phyloP scores from a whole-genome alignment of 352 stramenopile genomes.

The Phytophthora ohioensis region DNA sequence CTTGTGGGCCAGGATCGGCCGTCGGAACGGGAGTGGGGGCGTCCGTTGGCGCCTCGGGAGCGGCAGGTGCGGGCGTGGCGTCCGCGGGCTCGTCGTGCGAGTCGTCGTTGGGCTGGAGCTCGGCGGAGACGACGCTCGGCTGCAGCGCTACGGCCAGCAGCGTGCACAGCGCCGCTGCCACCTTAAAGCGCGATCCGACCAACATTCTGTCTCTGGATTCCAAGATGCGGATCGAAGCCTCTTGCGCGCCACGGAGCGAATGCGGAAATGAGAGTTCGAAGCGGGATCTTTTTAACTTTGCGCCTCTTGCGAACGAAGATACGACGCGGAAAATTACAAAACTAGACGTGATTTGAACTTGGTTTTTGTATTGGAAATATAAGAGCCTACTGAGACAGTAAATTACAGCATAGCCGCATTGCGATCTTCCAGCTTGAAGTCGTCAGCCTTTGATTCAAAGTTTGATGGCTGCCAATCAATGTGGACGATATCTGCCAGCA shows the following conservation, averaged over 20 bases:
- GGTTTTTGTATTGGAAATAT: neutral
- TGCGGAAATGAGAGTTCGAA: slow-evolving; percentile 26
- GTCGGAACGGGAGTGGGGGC: slow-evolving; percentile 6
- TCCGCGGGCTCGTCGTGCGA: slow-evolving; percentile 23
- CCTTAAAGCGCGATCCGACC: slow-evolving; percentile 31
- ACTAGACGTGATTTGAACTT: neutral
- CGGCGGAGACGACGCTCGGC: slow-evolving; percentile 8
- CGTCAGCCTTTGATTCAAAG: slow-evolving; percentile 1
- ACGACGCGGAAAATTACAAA: slow-evolving; percentile 21
- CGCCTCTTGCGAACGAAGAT: slow-evolving; percentile 21
- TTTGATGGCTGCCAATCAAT: slow-evolving; percentile 19
- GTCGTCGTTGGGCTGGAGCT: neutral
- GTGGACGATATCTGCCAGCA: slow-evolving; percentile 14
- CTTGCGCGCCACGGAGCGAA: slow-evolving; percentile 29
- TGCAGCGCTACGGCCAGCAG: slow-evolving; percentile 35
- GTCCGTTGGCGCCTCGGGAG: slow-evolving; percentile 13
- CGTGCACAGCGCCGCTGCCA: slow-evolving; percentile 28
- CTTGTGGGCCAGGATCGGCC: slow-evolving; percentile 22
- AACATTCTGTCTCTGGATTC: slow-evolving; percentile 25
- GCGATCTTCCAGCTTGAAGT: slow-evolving; percentile 37
- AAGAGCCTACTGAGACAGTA: neutral
- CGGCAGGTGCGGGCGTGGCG: slow-evolving; percentile 3
- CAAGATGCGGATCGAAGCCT: neutral
- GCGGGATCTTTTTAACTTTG: slow-evolving; percentile 15
- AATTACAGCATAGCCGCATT: slow-evolving; percentile 21